Evolutionary conservation across 345 rosid species (phyloP).

Genomic region (Brassica cretica): DNA sequence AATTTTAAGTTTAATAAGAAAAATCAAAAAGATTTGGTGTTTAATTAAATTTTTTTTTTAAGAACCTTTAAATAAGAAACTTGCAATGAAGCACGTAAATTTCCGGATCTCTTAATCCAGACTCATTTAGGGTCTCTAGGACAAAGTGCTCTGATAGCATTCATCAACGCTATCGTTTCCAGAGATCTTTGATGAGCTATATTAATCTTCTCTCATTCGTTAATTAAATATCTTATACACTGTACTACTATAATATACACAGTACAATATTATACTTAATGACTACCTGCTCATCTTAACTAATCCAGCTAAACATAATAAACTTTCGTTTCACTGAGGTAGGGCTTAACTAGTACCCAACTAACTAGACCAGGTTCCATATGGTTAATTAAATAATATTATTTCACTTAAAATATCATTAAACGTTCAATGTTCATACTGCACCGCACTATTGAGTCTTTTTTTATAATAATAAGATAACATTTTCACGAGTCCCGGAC

Average conservation of each 20-base stretch:
- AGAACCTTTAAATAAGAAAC: too few relatives aligned
- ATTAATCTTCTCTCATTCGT: neutral
- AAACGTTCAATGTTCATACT: neutral
- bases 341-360: neutral
- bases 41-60: too few relatives aligned
- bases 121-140: too few relatives aligned
- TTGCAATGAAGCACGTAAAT: too few relatives aligned
- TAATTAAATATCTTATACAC: neutral
- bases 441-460: neutral
- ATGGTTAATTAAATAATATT: neutral
- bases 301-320: neutral
- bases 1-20: too few relatives aligned
- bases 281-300: neutral
- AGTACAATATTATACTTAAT: neutral
- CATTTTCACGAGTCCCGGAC: conserved; percentile 14
- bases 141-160: neutral
- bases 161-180: neutral
- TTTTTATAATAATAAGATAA: neutral
- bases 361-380: neutral
- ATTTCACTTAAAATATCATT: neutral
- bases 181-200: neutral
- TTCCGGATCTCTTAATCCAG: too few relatives aligned
- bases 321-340: neutral
- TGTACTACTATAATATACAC: neutral
- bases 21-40: too few relatives aligned